A percentile compares a stretch with the other conserved stretches of the same genome.
phyloP scores from a whole-genome alignment of 768 basidiomycete genomes.

The Suillus placidus region DNA sequence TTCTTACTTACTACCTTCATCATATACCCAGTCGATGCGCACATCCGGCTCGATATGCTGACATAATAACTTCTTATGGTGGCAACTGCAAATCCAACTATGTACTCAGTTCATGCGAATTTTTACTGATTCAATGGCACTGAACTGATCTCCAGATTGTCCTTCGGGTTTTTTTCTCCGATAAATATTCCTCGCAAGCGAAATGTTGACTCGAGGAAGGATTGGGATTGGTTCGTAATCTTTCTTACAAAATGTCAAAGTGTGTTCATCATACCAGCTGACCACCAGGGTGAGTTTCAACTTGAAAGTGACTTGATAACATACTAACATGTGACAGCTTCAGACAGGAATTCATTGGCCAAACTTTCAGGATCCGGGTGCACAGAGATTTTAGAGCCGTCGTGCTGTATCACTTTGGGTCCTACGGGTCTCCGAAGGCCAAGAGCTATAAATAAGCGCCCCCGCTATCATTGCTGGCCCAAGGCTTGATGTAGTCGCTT shows the following conservation, averaged over 20 bases:
- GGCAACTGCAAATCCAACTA: no score
- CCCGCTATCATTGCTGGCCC: neutral
- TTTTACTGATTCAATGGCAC: no score
- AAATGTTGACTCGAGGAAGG: no score
- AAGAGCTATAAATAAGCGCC: neutral
- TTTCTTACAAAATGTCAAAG: neutral
- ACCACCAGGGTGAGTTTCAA: neutral
- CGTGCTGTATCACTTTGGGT: neutral
- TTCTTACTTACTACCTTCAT: neutral
- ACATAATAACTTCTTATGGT: no score
- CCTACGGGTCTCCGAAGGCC: conserved; percentile 1
- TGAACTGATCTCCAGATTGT: neutral
- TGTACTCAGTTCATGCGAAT: no score
- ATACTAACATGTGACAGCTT: neutral
- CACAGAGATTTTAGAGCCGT: neutral
- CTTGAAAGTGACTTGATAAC: neutral
- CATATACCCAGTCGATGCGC: neutral
- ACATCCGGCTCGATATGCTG: neutral
- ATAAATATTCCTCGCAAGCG: no score
- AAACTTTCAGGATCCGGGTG: neutral
- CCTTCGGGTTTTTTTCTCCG: neutral
- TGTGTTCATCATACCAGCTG: neutral
- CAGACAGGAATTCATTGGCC: neutral
- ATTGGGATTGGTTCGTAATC: neutral
- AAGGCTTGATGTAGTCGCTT: neutral